Percentiles rank a stretch among this genome's conserved stretches.
Conservation (phyloP, 2,329 filamentous ascomycete species). For the Pyricularia grisea region DNA sequence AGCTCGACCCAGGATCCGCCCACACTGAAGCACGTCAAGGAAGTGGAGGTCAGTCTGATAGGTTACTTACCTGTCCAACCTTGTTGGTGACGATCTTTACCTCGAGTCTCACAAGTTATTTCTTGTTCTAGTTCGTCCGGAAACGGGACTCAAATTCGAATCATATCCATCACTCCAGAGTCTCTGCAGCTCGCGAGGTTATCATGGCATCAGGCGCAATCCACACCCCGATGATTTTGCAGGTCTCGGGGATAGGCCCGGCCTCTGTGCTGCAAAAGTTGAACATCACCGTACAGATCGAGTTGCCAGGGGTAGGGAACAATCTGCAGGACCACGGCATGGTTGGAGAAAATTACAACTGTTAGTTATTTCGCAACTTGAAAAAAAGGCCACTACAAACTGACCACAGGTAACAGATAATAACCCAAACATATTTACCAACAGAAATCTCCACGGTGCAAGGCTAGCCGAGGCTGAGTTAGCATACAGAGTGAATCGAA, state of each 20-base stretch:
- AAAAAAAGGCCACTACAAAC: background rate
- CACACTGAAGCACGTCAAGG: background rate
- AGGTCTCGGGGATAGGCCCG: constrained; percentile 41
- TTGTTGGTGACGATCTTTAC: background rate
- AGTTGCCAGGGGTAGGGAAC: constrained; percentile 48
- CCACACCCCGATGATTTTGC: constrained; percentile 5
- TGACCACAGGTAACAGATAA: background rate
- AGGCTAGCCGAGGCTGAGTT: background rate
- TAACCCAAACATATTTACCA: background rate
- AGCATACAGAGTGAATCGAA: background rate
- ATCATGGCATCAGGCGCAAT: constrained; percentile 7
- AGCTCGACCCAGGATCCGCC: background rate
- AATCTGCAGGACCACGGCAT: constrained; percentile 29
- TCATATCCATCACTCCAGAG: constrained; percentile 14
- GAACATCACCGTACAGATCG: constrained; percentile 35
- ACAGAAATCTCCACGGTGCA: background rate
- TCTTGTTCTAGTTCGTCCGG: constrained; percentile 4
- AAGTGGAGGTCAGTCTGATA: background rate
- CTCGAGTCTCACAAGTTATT: background rate
- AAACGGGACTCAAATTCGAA: constrained; percentile 15
- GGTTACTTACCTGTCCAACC: background rate
- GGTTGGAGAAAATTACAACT: background rate
- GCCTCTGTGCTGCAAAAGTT: constrained; percentile 33
- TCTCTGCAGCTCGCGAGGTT: constrained; percentile 14
- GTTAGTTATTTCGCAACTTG: background rate